Percentiles rank a stretch among this genome's conserved stretches.
Conservation (phyloP, 371 early-diverging fungal genomes). For the Mortierella sp. region DNA sequence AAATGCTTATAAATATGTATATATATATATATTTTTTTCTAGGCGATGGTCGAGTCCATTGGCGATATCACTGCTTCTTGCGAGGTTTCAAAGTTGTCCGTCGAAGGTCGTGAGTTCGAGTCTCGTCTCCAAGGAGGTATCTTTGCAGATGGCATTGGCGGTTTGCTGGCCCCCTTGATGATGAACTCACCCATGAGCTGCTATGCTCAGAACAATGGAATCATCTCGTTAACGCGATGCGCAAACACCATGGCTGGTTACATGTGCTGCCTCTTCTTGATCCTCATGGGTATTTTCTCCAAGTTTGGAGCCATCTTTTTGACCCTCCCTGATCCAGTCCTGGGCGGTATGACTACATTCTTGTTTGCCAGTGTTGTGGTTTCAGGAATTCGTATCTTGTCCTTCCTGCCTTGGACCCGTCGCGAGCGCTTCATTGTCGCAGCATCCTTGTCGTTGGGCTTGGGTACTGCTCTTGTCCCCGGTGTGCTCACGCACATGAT, state of each 20-base stretch:
- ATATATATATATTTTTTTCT: background rate
- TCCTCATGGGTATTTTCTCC: constrained; percentile 71
- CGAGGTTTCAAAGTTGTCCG: constrained; percentile 72
- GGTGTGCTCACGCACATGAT: constrained; percentile 71
- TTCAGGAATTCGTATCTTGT: constrained; percentile 74
- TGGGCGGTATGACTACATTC: constrained; percentile 72
- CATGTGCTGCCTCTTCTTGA: constrained; percentile 68
- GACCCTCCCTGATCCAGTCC: constrained; percentile 65
- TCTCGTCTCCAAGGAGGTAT: constrained; percentile 73
- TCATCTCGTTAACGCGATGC: constrained; percentile 71
- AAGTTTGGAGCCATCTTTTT: constrained; percentile 72
- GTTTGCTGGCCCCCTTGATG: constrained; percentile 67
- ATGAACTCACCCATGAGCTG: constrained; percentile 71
- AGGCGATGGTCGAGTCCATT: constrained; percentile 66
- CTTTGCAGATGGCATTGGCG: constrained; percentile 70
- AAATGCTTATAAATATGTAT: background rate
- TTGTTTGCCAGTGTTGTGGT: constrained; percentile 73
- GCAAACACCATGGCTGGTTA: constrained; percentile 75
- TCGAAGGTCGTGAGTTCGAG: constrained; percentile 72
- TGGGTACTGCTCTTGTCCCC: constrained; percentile 69
- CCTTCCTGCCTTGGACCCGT: constrained; percentile 72
- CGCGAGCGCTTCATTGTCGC: constrained; percentile 66
- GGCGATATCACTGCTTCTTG: constrained; percentile 77
- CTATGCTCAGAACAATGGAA: constrained; percentile 77
- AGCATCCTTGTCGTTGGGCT: constrained; percentile 58